A percentile compares a stretch with the other conserved stretches of the same genome.
These are phyloP conservation scores for Aureoboletus auriporus DNA, from an alignment of 768 basidiomycete genomes.

Conservation along the genomic window DNA sequence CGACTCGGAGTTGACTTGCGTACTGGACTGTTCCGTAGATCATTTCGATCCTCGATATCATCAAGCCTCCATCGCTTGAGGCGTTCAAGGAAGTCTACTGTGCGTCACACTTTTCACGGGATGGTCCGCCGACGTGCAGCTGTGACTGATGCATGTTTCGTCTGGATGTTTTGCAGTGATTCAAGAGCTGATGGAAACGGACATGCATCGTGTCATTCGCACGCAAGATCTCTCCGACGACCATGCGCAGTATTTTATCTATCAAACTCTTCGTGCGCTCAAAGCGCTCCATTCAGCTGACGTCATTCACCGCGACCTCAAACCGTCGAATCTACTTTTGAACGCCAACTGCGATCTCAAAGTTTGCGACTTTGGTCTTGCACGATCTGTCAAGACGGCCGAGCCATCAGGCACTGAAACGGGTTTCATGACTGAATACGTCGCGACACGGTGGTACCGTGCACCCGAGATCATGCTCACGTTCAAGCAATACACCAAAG, in stretches of 20 bases:
- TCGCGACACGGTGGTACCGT: slow-evolving; percentile 98
- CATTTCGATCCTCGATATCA: slow-evolving; percentile 86
- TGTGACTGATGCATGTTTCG: slow-evolving; percentile 1
- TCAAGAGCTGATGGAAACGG: slow-evolving; percentile 93
- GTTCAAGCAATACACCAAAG: slow-evolving; percentile 97
- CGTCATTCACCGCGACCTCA: slow-evolving; percentile 95
- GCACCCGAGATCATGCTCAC: slow-evolving; percentile 99
- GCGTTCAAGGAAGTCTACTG: slow-evolving; percentile 84
- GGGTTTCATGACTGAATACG: slow-evolving; percentile 95
- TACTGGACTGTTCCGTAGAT: slow-evolving; percentile 44
- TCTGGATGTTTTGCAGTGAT: slow-evolving; percentile 48
- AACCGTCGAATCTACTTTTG: slow-evolving; percentile 94
- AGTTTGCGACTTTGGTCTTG: slow-evolving; percentile 93
- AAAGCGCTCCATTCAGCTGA: slow-evolving; percentile 96
- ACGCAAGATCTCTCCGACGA: slow-evolving; percentile 95
- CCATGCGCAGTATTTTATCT: slow-evolving; percentile 92
- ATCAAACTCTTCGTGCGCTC: slow-evolving; percentile 90
- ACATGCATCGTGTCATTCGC: slow-evolving; percentile 94
- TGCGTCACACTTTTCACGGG: slow-evolving; percentile 28
- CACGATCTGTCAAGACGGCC: slow-evolving; percentile 83
- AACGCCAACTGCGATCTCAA: slow-evolving; percentile 98
- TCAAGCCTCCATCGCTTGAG: slow-evolving; percentile 78
- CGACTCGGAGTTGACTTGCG: neutral
- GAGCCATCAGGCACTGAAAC: slow-evolving; percentile 81
- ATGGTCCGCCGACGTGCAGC: neutral